A percentile compares a stretch with the other conserved stretches of the same genome.
Conservation (phyloP, 495 filamentous ascomycete species). For the Acidomyces sp. region DNA sequence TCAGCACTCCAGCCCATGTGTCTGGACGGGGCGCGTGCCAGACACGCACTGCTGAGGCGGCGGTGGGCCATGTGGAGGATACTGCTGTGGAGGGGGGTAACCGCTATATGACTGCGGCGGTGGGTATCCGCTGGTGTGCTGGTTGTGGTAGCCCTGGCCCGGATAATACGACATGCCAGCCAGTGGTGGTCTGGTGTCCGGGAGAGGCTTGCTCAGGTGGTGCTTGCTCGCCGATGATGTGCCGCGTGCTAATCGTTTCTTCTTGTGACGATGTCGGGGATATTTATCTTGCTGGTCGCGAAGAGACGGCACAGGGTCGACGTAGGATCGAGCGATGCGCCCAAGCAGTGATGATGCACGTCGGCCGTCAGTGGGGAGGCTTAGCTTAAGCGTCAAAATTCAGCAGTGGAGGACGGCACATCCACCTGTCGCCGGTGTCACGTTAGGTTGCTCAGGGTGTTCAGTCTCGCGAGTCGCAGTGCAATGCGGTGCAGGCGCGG, state of each 20-base stretch:
- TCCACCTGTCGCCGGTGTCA: no score
- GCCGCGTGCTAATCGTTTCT: conserved; percentile 8
- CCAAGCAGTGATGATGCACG: no score
- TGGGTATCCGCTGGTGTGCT: conserved; percentile 13
- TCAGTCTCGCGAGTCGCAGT: no score
- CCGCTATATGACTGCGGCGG: conserved; percentile 22
- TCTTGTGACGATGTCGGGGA: neutral
- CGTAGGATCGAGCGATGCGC: neutral
- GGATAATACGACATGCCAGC: conserved; percentile 29
- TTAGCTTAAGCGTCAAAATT: no score
- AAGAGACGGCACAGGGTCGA: neutral
- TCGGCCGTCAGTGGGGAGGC: no score
- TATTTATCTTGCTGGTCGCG: neutral
- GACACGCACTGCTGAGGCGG: no score
- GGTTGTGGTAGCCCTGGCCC: conserved; percentile 24
- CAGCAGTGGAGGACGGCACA: no score
- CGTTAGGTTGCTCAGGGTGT: no score
- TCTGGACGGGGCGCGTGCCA: no score
- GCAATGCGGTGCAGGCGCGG: no score
- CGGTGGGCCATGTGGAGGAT: conserved; percentile 19
- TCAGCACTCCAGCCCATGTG: neutral
- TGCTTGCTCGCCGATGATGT: conserved; percentile 3
- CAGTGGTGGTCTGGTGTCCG: neutral
- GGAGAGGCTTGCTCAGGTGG: neutral
- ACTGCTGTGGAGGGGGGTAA: conserved; percentile 20